These are phyloP conservation scores for Populus hybrid DNA, from an alignment of 441 rosid genomes.

Conservation along the genomic window DNA sequence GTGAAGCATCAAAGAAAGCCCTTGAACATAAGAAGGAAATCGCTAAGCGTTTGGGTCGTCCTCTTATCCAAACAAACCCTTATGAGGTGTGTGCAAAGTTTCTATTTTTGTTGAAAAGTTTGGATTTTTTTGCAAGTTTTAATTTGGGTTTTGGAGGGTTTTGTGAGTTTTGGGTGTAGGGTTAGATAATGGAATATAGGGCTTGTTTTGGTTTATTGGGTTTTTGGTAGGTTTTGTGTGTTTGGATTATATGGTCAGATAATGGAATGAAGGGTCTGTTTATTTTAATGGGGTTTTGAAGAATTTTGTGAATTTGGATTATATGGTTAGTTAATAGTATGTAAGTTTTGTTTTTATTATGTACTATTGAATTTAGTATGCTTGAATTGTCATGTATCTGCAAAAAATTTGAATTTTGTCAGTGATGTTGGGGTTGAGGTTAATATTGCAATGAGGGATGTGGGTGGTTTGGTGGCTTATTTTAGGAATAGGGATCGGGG, in stretches of 20 bases:
- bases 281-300: neutral
- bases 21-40: constrained; percentile 88
- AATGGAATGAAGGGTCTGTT: neutral
- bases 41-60: constrained; percentile 85
- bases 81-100: constrained; percentile 50
- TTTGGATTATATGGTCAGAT: neutral
- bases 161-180: neutral
- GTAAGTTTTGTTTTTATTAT: neutral
- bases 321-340: neutral
- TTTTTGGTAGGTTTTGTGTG: neutral
- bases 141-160: neutral
- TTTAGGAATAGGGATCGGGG: neutral
- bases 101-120: neutral
- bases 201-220: neutral
- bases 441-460: neutral
- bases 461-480: neutral
- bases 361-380: neutral
- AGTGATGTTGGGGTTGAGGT: neutral
- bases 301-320: neutral
- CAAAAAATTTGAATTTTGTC: neutral
- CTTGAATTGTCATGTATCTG: neutral
- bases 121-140: neutral
- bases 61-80: constrained; percentile 73
- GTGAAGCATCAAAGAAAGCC: constrained; percentile 83
- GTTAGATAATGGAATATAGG: neutral